Percentiles rank a stretch among this genome's conserved stretches.
phyloP scores from a whole-genome alignment of 176 grass and related monocot genomes.

The Oryza punctata region DNA sequence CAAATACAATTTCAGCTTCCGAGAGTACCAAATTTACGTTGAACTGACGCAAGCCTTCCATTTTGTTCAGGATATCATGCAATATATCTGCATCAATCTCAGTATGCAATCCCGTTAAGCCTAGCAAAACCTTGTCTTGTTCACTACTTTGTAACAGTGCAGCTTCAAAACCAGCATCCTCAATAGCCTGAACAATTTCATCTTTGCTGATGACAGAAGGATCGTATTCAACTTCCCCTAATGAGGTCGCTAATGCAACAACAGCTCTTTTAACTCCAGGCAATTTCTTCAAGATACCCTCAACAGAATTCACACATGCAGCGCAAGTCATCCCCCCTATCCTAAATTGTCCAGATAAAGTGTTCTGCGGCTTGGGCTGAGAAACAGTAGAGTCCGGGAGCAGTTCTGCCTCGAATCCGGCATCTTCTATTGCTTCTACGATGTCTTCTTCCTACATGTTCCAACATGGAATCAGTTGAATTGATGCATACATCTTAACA shows the following conservation, averaged over 20 bases:
- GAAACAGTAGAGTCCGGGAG: conserved; percentile 68
- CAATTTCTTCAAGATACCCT: conserved; percentile 79
- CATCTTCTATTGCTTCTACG: conserved; percentile 84
- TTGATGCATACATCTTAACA: not conserved
- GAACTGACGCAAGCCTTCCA: conserved; percentile 67
- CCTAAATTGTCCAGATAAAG: conserved; percentile 81
- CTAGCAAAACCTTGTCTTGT: conserved; percentile 72
- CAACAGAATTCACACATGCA: conserved; percentile 90
- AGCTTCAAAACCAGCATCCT: conserved; percentile 96
- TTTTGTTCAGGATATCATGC: conserved; percentile 57
- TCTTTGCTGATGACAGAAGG: conserved; percentile 67
- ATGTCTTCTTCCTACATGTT: conserved; percentile 84
- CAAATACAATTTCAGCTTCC: conserved; percentile 80
- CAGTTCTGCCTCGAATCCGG: conserved; percentile 89
- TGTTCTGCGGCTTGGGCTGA: conserved; percentile 61
- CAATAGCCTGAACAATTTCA: conserved; percentile 80
- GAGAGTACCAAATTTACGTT: conserved; percentile 56
- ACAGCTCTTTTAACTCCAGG: conserved; percentile 84
- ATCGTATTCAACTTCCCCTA: conserved; percentile 84
- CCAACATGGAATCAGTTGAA: not conserved
- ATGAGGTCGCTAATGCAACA: conserved; percentile 81
- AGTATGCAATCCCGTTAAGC: conserved; percentile 50
- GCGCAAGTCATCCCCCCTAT: conserved; percentile 96
- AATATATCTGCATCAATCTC: conserved; percentile 61
- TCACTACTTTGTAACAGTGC: conserved; percentile 77